A percentile compares a stretch with the other conserved stretches of the same genome.
Evolutionary conservation across 202 grass and related monocot genomes (phyloP).

Genomic region (Bolboschoenoplectus hybrid): DNA sequence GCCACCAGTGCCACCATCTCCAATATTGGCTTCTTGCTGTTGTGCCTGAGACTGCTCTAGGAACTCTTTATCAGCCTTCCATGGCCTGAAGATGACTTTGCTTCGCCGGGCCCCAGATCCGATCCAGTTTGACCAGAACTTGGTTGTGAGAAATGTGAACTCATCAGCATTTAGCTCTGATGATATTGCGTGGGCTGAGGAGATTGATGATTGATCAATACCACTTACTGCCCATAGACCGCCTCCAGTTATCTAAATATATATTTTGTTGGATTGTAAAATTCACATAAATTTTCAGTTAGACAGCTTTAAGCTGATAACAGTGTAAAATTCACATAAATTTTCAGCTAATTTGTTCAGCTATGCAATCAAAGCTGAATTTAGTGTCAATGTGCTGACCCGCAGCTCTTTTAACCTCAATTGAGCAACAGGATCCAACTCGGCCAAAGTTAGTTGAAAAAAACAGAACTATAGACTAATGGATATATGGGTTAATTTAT

Average conservation of each 20-base stretch:
- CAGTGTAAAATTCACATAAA: slow-evolving; percentile 22
- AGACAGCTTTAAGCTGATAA: slow-evolving; percentile 1
- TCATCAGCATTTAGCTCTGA: slow-evolving; percentile 75
- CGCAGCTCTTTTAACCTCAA: slow-evolving; percentile 1
- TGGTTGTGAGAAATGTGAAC: slow-evolving; percentile 77
- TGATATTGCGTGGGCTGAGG: slow-evolving; percentile 54
- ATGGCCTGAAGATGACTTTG: slow-evolving; percentile 82
- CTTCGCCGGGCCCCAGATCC: slow-evolving; percentile 81
- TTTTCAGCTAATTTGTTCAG: not conserved
- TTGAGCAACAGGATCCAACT: not conserved
- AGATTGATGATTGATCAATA: slow-evolving; percentile 52
- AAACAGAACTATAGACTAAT: not conserved
- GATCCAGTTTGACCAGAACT: slow-evolving; percentile 97
- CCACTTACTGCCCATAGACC: slow-evolving; percentile 78
- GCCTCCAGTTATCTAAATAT: slow-evolving; percentile 70
- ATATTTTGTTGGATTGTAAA: slow-evolving; percentile 7
- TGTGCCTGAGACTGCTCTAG: slow-evolving; percentile 48
- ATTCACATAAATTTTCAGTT: slow-evolving; percentile 5
- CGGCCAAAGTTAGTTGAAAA: not conserved
- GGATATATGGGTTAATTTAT: not conserved
- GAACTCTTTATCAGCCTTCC: slow-evolving; percentile 86
- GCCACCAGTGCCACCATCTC: slow-evolving; percentile 52
- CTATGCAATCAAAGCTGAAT: not conserved
- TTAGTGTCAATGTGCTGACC: not conserved
- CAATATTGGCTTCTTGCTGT: slow-evolving; percentile 41